A percentile compares a stretch with the other conserved stretches of the same genome.
Evolutionary conservation across 108 stramenopile genomes (phyloP).

Genomic region (Cyclotella baltica): DNA sequence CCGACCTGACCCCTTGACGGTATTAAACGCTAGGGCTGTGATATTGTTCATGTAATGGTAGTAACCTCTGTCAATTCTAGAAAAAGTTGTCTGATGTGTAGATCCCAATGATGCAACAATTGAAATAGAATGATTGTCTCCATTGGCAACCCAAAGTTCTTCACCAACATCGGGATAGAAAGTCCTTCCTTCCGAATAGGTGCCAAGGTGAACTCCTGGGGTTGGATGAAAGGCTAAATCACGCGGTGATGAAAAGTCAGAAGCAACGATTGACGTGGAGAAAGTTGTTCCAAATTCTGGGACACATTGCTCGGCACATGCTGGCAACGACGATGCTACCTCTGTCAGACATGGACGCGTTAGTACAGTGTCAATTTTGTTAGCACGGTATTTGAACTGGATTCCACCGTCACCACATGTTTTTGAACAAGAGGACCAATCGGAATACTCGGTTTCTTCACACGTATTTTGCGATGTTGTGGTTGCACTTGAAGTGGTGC

Average conservation of each 20-base stretch:
- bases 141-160: slow-evolving; percentile 63
- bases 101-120: slow-evolving; percentile 54
- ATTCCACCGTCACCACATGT: slow-evolving; percentile 53
- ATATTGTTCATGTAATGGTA: slow-evolving; percentile 66
- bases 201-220: slow-evolving; percentile 58
- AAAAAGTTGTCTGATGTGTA: slow-evolving; percentile 29
- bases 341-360: slow-evolving; percentile 21
- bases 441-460: slow-evolving; percentile 38
- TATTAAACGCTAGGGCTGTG: slow-evolving; percentile 61
- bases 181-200: slow-evolving; percentile 36
- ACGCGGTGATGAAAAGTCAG: slow-evolving; percentile 22
- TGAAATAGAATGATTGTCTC: slow-evolving; percentile 47
- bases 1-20: slow-evolving; percentile 44
- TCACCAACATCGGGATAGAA: slow-evolving; percentile 45
- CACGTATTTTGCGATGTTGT: neutral
- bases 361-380: slow-evolving; percentile 8
- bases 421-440: slow-evolving; percentile 52
- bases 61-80: slow-evolving; percentile 54
- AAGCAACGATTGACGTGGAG: slow-evolving; percentile 16
- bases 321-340: slow-evolving; percentile 5
- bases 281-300: slow-evolving; percentile 24
- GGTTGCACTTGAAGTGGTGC: neutral
- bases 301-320: slow-evolving; percentile 30
- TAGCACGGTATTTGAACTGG: slow-evolving; percentile 34
- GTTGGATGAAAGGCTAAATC: slow-evolving; percentile 56